These are phyloP conservation scores for Colletotrichum sp. DNA, from an alignment of 2,329 filamentous ascomycete genomes.

Conservation along the genomic window DNA sequence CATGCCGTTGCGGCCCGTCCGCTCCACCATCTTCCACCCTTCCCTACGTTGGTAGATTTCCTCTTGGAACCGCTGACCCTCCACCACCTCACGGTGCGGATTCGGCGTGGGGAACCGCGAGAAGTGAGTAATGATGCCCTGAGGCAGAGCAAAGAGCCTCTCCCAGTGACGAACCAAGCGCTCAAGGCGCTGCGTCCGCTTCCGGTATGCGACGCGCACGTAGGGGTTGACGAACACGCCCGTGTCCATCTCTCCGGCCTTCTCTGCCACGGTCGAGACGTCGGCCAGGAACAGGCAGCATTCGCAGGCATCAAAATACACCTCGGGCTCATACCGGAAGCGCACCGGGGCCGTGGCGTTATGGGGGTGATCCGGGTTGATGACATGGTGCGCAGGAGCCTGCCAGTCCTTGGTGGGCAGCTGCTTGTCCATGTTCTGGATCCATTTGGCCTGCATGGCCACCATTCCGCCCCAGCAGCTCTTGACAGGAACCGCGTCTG, in stretches of 20 bases:
- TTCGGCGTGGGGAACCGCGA: slow-evolving; percentile 65
- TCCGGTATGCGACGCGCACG: slow-evolving; percentile 72
- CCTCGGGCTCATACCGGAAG: slow-evolving; percentile 57
- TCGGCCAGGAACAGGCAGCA: slow-evolving; percentile 65
- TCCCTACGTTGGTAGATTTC: slow-evolving; percentile 49
- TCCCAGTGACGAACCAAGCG: slow-evolving; percentile 67
- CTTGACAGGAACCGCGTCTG: slow-evolving; percentile 70
- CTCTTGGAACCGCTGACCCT: slow-evolving; percentile 60
- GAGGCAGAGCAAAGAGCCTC: slow-evolving; percentile 63
- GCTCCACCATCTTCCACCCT: slow-evolving; percentile 45
- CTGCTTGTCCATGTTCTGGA: slow-evolving; percentile 47
- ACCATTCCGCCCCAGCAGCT: slow-evolving; percentile 83
- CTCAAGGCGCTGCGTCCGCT: slow-evolving; percentile 5
- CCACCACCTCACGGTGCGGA: slow-evolving; percentile 62
- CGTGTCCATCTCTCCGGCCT: slow-evolving; percentile 24
- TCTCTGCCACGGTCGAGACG: slow-evolving; percentile 42
- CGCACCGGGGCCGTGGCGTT: slow-evolving; percentile 25
- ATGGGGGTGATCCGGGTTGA: slow-evolving; percentile 36
- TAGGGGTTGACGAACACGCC: slow-evolving; percentile 79
- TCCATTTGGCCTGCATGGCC: slow-evolving; percentile 66
- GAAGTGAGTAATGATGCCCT: slow-evolving; percentile 62
- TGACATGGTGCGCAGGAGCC: slow-evolving; percentile 25
- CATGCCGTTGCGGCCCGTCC: slow-evolving; percentile 54
- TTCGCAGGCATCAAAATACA: slow-evolving; percentile 69
- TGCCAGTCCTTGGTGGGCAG: slow-evolving; percentile 38